phyloP scores from a whole-genome alignment of 1,284 basidiomycete species.

The Tilletia horrida region DNA sequence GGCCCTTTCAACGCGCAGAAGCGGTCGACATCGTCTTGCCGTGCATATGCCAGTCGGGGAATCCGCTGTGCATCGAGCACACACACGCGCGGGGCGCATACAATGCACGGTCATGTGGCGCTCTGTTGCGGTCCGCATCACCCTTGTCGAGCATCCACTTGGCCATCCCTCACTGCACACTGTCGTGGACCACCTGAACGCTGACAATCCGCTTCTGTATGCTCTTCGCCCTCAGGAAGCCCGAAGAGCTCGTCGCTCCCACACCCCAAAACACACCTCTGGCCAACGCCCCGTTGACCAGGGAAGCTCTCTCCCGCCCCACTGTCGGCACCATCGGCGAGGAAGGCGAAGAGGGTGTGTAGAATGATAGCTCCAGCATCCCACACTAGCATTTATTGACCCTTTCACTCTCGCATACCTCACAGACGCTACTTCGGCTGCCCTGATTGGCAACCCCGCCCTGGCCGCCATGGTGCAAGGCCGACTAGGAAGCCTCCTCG shows the following conservation, averaged over 20 bases:
- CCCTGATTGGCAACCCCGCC: conserved; percentile 50
- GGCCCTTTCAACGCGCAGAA: background rate
- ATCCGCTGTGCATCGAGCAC: background rate
- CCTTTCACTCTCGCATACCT: too few species aligned
- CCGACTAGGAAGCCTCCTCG: conserved; percentile 66
- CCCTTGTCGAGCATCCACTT: too few species aligned
- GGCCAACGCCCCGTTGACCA: conserved; percentile 67
- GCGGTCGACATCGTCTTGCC: background rate
- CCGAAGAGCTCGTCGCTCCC: conserved; percentile 60
- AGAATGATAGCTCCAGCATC: background rate
- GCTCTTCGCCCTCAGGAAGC: background rate
- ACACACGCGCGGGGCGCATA: background rate
- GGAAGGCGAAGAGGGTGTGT: conserved; percentile 42
- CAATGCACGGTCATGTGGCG: background rate
- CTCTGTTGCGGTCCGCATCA: too few species aligned
- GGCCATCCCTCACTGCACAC: too few species aligned
- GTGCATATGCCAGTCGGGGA: background rate
- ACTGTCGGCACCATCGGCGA: conserved; percentile 53
- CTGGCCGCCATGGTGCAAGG: conserved; percentile 56
- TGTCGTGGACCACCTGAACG: too few species aligned
- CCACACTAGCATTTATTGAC: too few species aligned
- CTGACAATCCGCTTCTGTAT: background rate
- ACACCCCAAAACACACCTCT: conserved; percentile 79
- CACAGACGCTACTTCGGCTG: conserved; percentile 24
- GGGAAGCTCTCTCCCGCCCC: conserved; percentile 65